phyloP scores from a whole-genome alignment of 2,329 filamentous ascomycete genomes.

The Lasiodiplodia sp. region DNA sequence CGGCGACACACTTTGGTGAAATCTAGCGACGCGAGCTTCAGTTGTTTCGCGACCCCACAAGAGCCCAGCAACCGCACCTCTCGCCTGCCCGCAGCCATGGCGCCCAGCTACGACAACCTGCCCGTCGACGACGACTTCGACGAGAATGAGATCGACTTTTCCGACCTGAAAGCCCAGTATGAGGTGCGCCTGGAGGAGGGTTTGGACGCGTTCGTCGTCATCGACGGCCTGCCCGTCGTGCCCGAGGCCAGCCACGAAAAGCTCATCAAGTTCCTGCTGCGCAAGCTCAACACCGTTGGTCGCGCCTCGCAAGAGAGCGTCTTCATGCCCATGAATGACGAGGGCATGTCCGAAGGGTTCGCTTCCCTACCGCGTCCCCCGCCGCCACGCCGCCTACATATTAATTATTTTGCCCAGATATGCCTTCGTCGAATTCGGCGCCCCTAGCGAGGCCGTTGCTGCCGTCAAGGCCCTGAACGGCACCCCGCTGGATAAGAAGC shows the following conservation, averaged over 20 bases:
- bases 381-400: neutral
- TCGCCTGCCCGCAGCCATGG: constrained; percentile 68
- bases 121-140: constrained; percentile 92
- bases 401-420: constrained; percentile 65
- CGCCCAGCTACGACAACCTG: constrained; percentile 90
- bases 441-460: constrained; percentile 84
- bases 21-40: constrained; percentile 26
- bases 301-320: constrained; percentile 85
- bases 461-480: constrained; percentile 89
- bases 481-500: constrained; percentile 92
- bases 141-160: constrained; percentile 93
- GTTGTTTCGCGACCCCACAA: constrained; percentile 29
- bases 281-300: constrained; percentile 88
- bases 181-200: constrained; percentile 96
- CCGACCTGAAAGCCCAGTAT: constrained; percentile 91
- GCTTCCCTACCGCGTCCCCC: constrained; percentile 32
- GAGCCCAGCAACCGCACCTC: constrained; percentile 4
- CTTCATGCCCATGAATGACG: constrained; percentile 91
- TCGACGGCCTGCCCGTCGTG: constrained; percentile 91
- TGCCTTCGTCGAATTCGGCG: constrained; percentile 96
- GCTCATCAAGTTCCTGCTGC: constrained; percentile 93
- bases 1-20: constrained; percentile 25
- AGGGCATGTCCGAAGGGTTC: constrained; percentile 87
- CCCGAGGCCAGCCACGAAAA: constrained; percentile 91
- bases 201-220: constrained; percentile 93